These are phyloP conservation scores for Scedosporium minutisporum DNA, from an alignment of 2,329 filamentous ascomycete genomes.

Conservation along the genomic window DNA sequence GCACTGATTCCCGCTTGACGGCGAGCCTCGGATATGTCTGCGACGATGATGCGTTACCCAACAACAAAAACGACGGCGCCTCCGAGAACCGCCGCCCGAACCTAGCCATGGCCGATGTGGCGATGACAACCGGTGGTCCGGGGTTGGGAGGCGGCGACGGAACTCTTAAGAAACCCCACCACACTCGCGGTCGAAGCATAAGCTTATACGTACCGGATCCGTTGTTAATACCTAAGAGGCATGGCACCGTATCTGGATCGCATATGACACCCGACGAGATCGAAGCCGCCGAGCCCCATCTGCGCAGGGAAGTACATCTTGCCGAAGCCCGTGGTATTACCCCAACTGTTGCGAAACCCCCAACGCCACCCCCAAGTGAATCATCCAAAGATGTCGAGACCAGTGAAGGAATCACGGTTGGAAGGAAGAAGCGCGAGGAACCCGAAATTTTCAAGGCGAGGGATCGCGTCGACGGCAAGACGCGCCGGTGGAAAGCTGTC, in stretches of 20 bases:
- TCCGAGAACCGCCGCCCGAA: neutral
- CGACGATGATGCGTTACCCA: conserved; percentile 37
- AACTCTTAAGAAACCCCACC: conserved; percentile 19
- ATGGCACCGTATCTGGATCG: conserved; percentile 62
- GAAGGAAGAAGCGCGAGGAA: conserved; percentile 26
- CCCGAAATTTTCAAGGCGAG: conserved; percentile 62
- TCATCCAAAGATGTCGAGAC: conserved; percentile 41
- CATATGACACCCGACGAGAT: conserved; percentile 30
- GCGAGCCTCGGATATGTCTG: conserved; percentile 34
- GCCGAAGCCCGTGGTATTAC: conserved; percentile 69
- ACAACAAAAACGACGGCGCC: conserved; percentile 38
- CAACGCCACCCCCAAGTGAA: conserved; percentile 76
- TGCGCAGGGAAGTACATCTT: conserved; percentile 70
- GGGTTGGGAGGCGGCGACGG: neutral
- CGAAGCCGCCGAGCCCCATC: conserved; percentile 35
- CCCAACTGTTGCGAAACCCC: conserved; percentile 48
- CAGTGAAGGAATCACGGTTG: conserved; percentile 28
- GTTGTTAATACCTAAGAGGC: conserved; percentile 57
- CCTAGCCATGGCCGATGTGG: neutral
- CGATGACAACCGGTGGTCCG: neutral
- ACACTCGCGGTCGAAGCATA: conserved; percentile 69
- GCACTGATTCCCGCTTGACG: conserved; percentile 26
- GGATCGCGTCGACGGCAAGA: conserved; percentile 57
- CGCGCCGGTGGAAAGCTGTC: conserved; percentile 69
- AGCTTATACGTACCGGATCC: conserved; percentile 80